Conservation (phyloP, 805 yeast species). For the Babjeviella inositovora region DNA sequence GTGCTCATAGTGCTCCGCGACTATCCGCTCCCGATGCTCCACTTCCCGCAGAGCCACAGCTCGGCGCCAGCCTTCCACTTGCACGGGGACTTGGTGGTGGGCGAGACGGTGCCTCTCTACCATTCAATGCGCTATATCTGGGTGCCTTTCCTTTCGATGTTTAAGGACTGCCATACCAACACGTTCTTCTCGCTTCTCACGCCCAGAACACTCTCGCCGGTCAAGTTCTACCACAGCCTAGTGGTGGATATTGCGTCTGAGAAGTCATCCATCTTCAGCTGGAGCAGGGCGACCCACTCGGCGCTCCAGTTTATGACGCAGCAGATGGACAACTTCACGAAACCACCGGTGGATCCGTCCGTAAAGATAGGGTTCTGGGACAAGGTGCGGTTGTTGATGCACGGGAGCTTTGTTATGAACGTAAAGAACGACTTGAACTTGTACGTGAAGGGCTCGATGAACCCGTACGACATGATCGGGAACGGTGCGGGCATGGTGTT, state of each 20-base stretch:
- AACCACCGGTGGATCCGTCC: constrained; percentile 56
- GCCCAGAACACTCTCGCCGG: constrained; percentile 50
- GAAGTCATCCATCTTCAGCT: constrained; percentile 33
- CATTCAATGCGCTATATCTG: too few relatives aligned
- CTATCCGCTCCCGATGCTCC: constrained; percentile 39
- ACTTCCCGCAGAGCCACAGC: constrained; percentile 21
- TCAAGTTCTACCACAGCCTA: constrained; percentile 37
- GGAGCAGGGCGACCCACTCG: constrained; percentile 49
- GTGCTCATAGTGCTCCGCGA: constrained; percentile 31
- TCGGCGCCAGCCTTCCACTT: constrained; percentile 11
- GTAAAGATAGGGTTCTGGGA: constrained; percentile 61
- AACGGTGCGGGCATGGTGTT: constrained; percentile 48
- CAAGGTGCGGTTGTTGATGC: constrained; percentile 36
- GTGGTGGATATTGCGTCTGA: constrained; percentile 24
- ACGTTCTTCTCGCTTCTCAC: too few relatives aligned
- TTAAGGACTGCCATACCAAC: too few relatives aligned
- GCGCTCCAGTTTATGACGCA: too few relatives aligned
- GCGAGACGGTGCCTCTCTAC: too few relatives aligned
- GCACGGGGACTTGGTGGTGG: too few relatives aligned
- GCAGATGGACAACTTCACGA: constrained; percentile 48
- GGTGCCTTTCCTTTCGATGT: too few relatives aligned
- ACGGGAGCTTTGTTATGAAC: constrained; percentile 32
- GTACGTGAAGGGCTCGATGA: constrained; percentile 42
- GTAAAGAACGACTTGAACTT: constrained; percentile 34
- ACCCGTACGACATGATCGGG: constrained; percentile 44